Conservation (phyloP, 2,329 filamentous ascomycete genomes). For the Delphinella strobiligena region DNA sequence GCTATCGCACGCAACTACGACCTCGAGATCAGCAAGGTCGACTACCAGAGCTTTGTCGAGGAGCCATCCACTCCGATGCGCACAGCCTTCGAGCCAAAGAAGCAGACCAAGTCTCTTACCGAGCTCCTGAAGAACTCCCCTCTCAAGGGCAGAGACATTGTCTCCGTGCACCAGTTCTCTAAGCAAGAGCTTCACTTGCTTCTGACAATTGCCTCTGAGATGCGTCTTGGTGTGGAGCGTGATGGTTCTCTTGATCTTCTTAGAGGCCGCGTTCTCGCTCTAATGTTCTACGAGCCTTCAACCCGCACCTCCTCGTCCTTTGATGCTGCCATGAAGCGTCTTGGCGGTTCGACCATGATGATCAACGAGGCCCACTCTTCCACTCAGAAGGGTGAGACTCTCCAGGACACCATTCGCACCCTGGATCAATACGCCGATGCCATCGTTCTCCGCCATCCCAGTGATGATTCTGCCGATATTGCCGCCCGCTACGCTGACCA, state of each 20-base stretch:
- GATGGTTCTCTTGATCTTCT: conserved; percentile 81
- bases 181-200: conserved; percentile 81
- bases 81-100: conserved; percentile 14
- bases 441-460: conserved; percentile 87
- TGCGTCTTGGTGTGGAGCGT: conserved; percentile 88
- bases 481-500: conserved; percentile 81
- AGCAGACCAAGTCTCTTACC: conserved; percentile 48
- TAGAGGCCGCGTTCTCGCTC: conserved; percentile 74
- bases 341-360: conserved; percentile 75
- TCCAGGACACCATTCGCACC: conserved; percentile 88
- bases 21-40: conserved; percentile 68
- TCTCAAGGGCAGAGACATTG: conserved; percentile 81
- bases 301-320: conserved; percentile 93
- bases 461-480: conserved; percentile 65
- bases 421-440: conserved; percentile 91
- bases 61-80: conserved; percentile 35
- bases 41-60: conserved; percentile 71
- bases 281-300: conserved; percentile 95
- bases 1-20: conserved; percentile 83
- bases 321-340: conserved; percentile 94
- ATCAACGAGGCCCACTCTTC: conserved; percentile 77
- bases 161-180: conserved; percentile 84
- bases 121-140: conserved; percentile 66
- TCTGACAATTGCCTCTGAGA: conserved; percentile 95
- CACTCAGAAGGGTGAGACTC: conserved; percentile 84